Evolutionary conservation across 495 filamentous ascomycete genomes (phyloP), one percentile per base, ranked within the genome.

Genomic region (Lasiosphaeria hispida): DNA sequence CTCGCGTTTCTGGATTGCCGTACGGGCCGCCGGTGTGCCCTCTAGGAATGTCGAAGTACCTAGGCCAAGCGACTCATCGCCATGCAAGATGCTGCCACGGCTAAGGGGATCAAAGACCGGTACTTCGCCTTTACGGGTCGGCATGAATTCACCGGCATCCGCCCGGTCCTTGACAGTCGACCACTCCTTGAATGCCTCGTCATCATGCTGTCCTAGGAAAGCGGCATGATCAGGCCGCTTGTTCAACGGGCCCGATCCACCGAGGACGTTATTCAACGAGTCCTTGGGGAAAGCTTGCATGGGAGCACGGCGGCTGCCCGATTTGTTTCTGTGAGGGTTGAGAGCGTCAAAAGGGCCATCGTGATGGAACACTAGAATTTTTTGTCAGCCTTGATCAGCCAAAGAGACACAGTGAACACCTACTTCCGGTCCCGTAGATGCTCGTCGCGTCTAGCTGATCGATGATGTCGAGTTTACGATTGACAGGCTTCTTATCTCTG

Each of bases 291-390:
- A 99, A 6, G 95, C 95, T 69, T 97, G 87, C 90, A 99, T 96
- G 2, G 95, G 95, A 10, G 94, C 91, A 33, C 88, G 85, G 55
- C 86, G 83, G 59, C 87, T 82, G 50, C 88, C 89, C 64, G 89
- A 90, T 48, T 90, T 85, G 69, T 99, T 99, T 58, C 95, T 89
- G 70, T 94, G 88, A 6, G 95, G 93, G 63, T 97, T 97, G 73
- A 92, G 94, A 13, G 95, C 95, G 75, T 99, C 95, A 64, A 96
- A 99, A 8, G 95, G 95, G 19, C 95, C 95, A 69, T 99, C 95
- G 69, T 99, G 95, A 59, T 99, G 95, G 73, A 99, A 96, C 69
- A 97, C 93, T 96, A 58, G 7, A 19, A 0, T 14, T n/a, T n/a
- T n/a, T n/a, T 10, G 52, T 66, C 43, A 68, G 65, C 14, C 14